Evolutionary conservation across 345 rosid species (phyloP), one percentile per base, ranked within the genome.

Genomic region (Lepidium didymum): DNA sequence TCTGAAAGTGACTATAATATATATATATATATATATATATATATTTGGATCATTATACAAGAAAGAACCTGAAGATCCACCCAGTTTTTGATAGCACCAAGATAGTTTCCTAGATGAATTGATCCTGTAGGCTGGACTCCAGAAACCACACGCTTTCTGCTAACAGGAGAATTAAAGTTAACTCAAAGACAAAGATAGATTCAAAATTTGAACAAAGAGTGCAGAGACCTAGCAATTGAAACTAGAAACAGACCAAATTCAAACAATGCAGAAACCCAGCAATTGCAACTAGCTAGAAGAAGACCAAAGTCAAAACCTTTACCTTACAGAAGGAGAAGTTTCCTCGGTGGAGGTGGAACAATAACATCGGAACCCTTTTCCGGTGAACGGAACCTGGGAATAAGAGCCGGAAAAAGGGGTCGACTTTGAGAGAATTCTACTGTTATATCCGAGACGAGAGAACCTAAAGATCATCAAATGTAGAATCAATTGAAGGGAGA

Each of bases 121-220:
- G 91, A 83, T 56, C 98, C 97, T 2, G 96, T 87, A 4, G 98
- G 96, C 77, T 90, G 98, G 43, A 93, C 97, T 56, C 97, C 98
- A 47, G 98, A 90, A 14, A 90, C 98, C 38, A 87, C 77, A 65
- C 90, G 85, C 81, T 90, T 90, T 86, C 92, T 90, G 65, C 6
- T 52, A 72, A 46, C 7, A 44, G 38, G 58, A 16, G n/a, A 18
- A 12, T 62, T 7, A 14, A 33, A 29, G 7, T 29, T 5, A 29
- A 29, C 1, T 7, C 33, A 1, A 6, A 7, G 46, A 7, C 47
- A 21, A 54, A 34, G 21, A 33, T 10, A 27, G 16, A 13, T 36
- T 4, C 1, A 19, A 31, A 14, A 25, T 2, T 35, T 23, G 3
- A 25, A 29, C 5, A 21, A 3, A 35, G 43, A 15, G 36, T 50